phyloP scores from a whole-genome alignment of 768 basidiomycete species.

The Tulasnella calospora region DNA sequence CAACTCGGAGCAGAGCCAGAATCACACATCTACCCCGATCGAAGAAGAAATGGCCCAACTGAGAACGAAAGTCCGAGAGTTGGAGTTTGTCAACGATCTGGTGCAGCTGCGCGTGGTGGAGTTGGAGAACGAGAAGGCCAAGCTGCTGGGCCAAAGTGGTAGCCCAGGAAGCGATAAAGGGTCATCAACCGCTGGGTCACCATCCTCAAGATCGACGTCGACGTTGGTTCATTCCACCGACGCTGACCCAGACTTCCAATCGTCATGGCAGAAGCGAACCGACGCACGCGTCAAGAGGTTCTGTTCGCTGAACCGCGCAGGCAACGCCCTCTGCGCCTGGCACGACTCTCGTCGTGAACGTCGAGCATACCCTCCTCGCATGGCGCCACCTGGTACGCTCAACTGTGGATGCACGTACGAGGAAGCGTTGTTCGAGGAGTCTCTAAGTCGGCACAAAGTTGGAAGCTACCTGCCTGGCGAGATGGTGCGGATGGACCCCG shows the following conservation, averaged over 20 bases:
- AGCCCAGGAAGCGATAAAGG: background rate
- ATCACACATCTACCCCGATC: constrained; percentile 18
- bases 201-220: constrained; percentile 7
- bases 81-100: constrained; percentile 56
- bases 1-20: background rate
- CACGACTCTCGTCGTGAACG: constrained; percentile 84
- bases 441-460: constrained; percentile 68
- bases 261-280: constrained; percentile 67
- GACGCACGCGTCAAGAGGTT: constrained; percentile 64
- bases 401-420: constrained; percentile 85
- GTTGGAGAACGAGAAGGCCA: constrained; percentile 39
- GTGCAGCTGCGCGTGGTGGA: constrained; percentile 46
- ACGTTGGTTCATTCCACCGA: constrained; percentile 6
- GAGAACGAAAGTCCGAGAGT: constrained; percentile 54
- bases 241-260: constrained; percentile 41
- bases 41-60: constrained; percentile 55
- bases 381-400: constrained; percentile 69
- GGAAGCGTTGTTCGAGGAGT: constrained; percentile 83
- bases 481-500: constrained; percentile 83
- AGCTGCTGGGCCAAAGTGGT: background rate
- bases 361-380: constrained; percentile 67
- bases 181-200: background rate
- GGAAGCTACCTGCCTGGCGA: constrained; percentile 82
- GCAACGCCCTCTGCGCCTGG: constrained; percentile 86
- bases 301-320: constrained; percentile 80